A percentile compares a stretch with the other conserved stretches of the same genome.
Conservation (phyloP, 345 rosid genomes). For the Lagerstroemia speciosa region DNA sequence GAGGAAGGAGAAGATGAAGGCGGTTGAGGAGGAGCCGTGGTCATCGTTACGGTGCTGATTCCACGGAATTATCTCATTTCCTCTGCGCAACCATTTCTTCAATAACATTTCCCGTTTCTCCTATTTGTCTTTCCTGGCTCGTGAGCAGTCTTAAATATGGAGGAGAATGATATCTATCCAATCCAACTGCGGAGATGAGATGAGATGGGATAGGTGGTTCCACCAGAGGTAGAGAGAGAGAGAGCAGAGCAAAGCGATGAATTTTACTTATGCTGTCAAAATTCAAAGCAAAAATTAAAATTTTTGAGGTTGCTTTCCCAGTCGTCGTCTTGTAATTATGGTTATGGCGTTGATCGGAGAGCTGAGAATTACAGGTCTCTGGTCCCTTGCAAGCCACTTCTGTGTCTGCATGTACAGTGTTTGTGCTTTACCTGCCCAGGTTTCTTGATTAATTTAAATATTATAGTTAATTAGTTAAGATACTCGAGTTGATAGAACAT, state of each 20-base stretch:
- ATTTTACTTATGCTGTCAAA: not conserved
- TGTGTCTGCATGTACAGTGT: no score
- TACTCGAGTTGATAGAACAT: no score
- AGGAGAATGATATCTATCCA: not conserved
- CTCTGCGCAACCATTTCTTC: slow-evolving; percentile 1
- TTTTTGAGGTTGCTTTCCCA: not conserved
- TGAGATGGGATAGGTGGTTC: not conserved
- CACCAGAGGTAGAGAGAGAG: not conserved
- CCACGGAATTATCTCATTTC: not conserved
- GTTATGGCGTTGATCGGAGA: not conserved
- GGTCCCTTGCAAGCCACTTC: not conserved
- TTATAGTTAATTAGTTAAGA: no score
- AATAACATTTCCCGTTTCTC: not conserved
- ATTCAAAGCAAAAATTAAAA: not conserved
- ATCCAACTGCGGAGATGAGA: not conserved
- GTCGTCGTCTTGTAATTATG: slow-evolving; percentile 2
- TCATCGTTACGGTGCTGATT: not conserved
- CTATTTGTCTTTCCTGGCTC: not conserved
- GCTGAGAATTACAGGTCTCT: slow-evolving; percentile 1
- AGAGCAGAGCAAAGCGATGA: not conserved
- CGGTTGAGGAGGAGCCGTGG: slow-evolving; percentile 46
- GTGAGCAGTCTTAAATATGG: slow-evolving; percentile 1
- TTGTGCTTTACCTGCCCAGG: no score
- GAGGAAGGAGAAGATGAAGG: slow-evolving; percentile 53
- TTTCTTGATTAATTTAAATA: no score